Percentiles rank a stretch among this genome's conserved stretches.
Evolutionary conservation across 2,329 filamentous ascomycete genomes (phyloP).

Genomic region (Phoma sp.): DNA sequence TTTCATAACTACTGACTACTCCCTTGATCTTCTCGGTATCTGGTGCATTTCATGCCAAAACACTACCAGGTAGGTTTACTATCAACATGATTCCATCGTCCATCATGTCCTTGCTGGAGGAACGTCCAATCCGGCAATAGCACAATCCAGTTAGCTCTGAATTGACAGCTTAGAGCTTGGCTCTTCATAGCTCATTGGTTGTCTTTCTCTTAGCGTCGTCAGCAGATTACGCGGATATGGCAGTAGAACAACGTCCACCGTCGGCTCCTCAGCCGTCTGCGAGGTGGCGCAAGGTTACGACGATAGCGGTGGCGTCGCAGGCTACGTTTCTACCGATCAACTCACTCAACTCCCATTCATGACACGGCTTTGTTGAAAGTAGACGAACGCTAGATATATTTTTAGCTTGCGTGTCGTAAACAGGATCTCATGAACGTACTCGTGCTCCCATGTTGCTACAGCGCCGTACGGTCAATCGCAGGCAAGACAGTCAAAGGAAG

Average conservation of each 20-base stretch:
- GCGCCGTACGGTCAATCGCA: no score
- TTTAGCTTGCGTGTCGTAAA: background rate
- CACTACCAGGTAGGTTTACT: no score
- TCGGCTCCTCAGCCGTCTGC: background rate
- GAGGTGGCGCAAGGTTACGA: background rate
- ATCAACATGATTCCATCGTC: no score
- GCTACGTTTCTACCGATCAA: background rate
- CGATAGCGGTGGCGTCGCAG: background rate
- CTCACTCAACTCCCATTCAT: background rate
- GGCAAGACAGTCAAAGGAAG: no score
- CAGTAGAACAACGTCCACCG: background rate
- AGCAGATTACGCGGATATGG: constrained; percentile 26
- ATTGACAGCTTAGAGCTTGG: background rate
- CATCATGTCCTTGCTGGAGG: background rate
- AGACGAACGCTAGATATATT: background rate
- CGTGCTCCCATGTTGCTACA: no score
- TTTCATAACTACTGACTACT: background rate
- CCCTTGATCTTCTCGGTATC: background rate
- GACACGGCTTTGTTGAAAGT: background rate
- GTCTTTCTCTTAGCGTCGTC: constrained; percentile 19
- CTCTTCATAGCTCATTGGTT: background rate
- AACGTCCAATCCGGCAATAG: background rate
- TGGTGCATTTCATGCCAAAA: background rate
- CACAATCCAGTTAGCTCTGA: background rate
- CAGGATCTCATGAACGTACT: no score